Conservation (phyloP, 2,329 filamentous ascomycete genomes). For the Trichophyton schoenleinii region DNA sequence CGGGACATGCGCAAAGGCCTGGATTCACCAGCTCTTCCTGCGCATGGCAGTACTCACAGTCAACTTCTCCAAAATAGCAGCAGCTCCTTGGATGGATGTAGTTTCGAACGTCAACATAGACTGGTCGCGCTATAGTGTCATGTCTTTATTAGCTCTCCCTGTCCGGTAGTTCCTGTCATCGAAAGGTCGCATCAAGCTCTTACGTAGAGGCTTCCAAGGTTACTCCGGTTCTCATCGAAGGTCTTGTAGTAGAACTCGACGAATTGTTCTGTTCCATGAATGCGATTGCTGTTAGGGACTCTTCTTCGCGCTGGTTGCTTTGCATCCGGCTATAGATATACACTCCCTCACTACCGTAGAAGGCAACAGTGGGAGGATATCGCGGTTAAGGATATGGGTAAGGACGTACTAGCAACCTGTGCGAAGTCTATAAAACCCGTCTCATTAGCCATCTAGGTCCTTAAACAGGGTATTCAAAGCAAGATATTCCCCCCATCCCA, state of each 20-base stretch:
- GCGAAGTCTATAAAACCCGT: conserved; percentile 23
- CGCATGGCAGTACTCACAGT: conserved; percentile 41
- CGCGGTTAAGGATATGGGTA: neutral
- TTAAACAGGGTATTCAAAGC: neutral
- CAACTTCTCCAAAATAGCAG: conserved; percentile 67
- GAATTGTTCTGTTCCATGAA: conserved; percentile 57
- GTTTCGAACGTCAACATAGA: conserved; percentile 95
- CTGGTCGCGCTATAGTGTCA: conserved; percentile 48
- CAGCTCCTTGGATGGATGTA: conserved; percentile 49
- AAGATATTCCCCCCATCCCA: neutral
- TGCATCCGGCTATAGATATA: neutral
- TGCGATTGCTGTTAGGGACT: conserved; percentile 8
- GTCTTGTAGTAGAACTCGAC: conserved; percentile 80
- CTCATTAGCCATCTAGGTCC: neutral
- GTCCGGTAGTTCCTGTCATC: neutral
- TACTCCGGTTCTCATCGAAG: conserved; percentile 61
- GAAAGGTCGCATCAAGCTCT: neutral
- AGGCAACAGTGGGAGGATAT: neutral
- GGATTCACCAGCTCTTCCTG: neutral
- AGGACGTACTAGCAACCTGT: conserved; percentile 29
- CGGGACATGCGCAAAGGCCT: neutral
- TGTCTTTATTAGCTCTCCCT: conserved; percentile 4
- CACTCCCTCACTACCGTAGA: neutral
- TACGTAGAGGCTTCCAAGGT: conserved; percentile 68
- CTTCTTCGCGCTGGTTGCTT: conserved; percentile 42